phyloP scores from a whole-genome alignment of 768 basidiomycete genomes.

The Tylopilus sp. region DNA sequence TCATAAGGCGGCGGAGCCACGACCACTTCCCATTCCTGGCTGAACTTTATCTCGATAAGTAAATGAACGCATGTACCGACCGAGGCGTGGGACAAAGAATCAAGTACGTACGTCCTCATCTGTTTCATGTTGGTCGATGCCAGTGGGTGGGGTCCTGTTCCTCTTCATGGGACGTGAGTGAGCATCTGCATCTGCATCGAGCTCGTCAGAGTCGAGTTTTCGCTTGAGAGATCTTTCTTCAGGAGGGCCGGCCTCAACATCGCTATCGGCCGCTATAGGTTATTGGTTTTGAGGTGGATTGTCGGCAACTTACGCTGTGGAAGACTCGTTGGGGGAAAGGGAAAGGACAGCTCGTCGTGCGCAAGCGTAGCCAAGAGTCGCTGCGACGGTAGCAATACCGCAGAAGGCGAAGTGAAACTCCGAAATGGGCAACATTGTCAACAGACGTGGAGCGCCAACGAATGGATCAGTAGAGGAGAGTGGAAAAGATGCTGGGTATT shows the following conservation, averaged over 20 bases:
- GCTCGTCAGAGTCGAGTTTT: slow-evolving; percentile 28
- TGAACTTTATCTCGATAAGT: slow-evolving; percentile 21
- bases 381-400: slow-evolving; percentile 58
- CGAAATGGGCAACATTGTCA: slow-evolving; percentile 45
- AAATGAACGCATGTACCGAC: slow-evolving; percentile 5
- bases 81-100: background rate
- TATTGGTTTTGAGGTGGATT: slow-evolving; percentile 28
- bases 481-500: slow-evolving; percentile 15
- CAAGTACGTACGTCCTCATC: slow-evolving; percentile 27
- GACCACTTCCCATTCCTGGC: slow-evolving; percentile 33
- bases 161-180: slow-evolving; percentile 30
- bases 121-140: slow-evolving; percentile 24
- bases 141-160: slow-evolving; percentile 43
- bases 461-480: slow-evolving; percentile 10
- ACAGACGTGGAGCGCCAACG: background rate
- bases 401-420: slow-evolving; percentile 56
- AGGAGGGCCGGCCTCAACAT: slow-evolving; percentile 25
- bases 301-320: slow-evolving; percentile 32
- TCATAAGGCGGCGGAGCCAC: slow-evolving; percentile 31
- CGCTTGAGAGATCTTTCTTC: slow-evolving; percentile 33
- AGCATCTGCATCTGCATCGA: slow-evolving; percentile 30
- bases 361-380: slow-evolving; percentile 56
- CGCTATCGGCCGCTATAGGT: slow-evolving; percentile 30
- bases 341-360: slow-evolving; percentile 37
- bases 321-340: slow-evolving; percentile 15